phyloP scores from a whole-genome alignment of 805 yeast species.

The Scheffersomyces amazonensis region DNA sequence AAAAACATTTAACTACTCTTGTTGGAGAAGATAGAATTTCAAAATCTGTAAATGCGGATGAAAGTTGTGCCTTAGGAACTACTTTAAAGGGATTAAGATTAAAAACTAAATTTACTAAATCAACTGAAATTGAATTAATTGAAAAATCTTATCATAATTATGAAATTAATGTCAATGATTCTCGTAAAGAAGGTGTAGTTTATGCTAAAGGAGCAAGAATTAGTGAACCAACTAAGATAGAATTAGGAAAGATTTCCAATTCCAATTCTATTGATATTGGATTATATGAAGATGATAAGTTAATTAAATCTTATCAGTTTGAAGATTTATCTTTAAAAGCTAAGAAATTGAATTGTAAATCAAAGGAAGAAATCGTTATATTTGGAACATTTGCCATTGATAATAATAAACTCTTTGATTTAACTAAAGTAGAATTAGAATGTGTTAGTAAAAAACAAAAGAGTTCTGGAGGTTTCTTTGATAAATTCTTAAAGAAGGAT shows the following conservation, averaged over 20 bases:
- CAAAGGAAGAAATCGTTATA: conserved; percentile 20
- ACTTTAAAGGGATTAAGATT: conserved; percentile 74
- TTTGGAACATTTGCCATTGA: conserved; percentile 45
- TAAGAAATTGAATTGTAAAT: conserved; percentile 39
- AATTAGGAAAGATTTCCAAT: conserved; percentile 29
- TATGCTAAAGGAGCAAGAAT: conserved; percentile 48
- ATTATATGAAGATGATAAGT: conserved; percentile 38
- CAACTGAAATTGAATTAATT: conserved; percentile 53
- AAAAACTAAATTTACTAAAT: conserved; percentile 64
- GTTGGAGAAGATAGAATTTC: conserved; percentile 63
- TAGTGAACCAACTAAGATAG: conserved; percentile 29
- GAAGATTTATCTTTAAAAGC: conserved; percentile 23
- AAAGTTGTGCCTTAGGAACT: conserved; percentile 87
- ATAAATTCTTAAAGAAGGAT: conserved; percentile 21
- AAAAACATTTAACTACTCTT: conserved; percentile 51
- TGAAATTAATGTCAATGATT: conserved; percentile 30
- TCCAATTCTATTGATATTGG: conserved; percentile 24
- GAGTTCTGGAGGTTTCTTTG: conserved; percentile 8
- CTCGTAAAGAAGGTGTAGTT: conserved; percentile 21
- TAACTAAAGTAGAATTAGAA: conserved; percentile 43
- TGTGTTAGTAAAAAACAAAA: conserved; percentile 30
- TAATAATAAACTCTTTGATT: conserved; percentile 47
- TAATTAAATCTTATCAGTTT: conserved; percentile 24
- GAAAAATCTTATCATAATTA: conserved; percentile 56
- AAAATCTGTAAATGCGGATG: conserved; percentile 92